Base-by-base conservation (phyloP, 1,284 basidiomycete genomes). In the Erythrobasidium hasegawianum region DNA sequence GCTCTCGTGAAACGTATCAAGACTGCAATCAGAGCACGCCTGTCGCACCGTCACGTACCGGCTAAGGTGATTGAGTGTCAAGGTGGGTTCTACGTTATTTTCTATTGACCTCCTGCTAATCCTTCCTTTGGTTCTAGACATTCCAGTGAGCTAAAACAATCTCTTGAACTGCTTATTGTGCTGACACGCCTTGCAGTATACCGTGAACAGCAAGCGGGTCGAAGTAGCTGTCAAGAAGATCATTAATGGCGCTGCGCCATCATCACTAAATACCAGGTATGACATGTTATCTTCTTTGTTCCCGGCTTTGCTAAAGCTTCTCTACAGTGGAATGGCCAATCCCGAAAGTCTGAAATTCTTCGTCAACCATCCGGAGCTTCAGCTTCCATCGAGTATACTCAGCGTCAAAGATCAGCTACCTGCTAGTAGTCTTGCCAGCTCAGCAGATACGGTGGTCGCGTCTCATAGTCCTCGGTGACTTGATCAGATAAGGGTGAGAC, bases 191-290 rank as follows among this genome's bases (percentile, higher is more conserved):
- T 68, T 10, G 59, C 50, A 71, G 14, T 87, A 90, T 76, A 94
- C 90, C 13, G 79, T 91, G 60, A 93, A 92, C 71, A 87, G 87
- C 38, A 94, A 93, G 76, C 83, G 86, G 50, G 88, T 92, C 57
- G 90, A 93, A 77, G 87, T 90, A 11, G 83, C 87, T 9, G 85
- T 88, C 33, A 89, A 88, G 77, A 90, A 89, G 82, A 85, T 86
- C 55, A 64, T 72, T 43, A 72, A 73, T 55, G 71, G 71, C 22
- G 55, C 58, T 10, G 45, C 58, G 39, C 70, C 57, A 54, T 69
- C 65, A 1, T 55, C 29, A 11, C 57, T 73, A 4, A 72, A 71
- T 59, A 65, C 72, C 18, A 61, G 62, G 62, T 65, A 27, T 14
- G 62, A 26, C 18, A 38, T n/a, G 38, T n/a, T n/a, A n/a, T n/a